These are phyloP conservation scores for Tetrahymena thermophila DNA, from an alignment of 73 alveolate species.

Conservation along the genomic window DNA sequence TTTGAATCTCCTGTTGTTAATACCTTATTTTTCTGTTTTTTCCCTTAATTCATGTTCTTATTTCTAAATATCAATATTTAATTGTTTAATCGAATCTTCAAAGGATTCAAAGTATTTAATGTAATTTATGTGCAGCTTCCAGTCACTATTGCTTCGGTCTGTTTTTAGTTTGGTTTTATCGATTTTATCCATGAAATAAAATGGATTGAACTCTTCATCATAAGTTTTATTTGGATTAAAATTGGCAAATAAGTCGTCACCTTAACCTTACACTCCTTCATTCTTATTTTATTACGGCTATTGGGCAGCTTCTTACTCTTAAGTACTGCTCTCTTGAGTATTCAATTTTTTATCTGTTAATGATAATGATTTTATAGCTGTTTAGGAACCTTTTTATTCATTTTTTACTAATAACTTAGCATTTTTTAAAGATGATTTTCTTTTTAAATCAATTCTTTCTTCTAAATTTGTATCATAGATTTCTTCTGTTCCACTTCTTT, in stretches of 20 bases:
- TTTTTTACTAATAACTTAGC: neutral
- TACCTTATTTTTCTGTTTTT: slow-evolving; percentile 37
- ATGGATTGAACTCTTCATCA: slow-evolving; percentile 40
- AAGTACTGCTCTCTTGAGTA: neutral
- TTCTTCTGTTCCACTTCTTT: slow-evolving; percentile 41
- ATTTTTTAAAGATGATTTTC: neutral
- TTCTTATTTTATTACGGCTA: neutral
- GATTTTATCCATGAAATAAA: slow-evolving; percentile 12
- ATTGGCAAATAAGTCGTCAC: neutral
- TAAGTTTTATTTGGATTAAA: neutral
- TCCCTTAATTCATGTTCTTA: slow-evolving; percentile 30
- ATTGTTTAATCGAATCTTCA: slow-evolving; percentile 10
- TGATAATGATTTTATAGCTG: neutral
- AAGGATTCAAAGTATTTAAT: slow-evolving; percentile 21
- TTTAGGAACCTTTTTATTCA: neutral
- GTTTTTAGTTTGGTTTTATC: slow-evolving; percentile 9
- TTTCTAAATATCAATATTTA: slow-evolving; percentile 14
- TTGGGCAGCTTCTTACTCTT: neutral
- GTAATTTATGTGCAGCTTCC: slow-evolving; percentile 25
- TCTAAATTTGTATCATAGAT: slow-evolving; percentile 23
- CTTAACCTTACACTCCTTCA: neutral
- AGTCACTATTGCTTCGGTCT: slow-evolving; percentile 19
- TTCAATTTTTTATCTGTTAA: neutral
- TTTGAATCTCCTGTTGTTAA: slow-evolving; percentile 29
- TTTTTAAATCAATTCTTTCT: slow-evolving; percentile 25